Base-by-base conservation (phyloP, 2,329 filamentous ascomycete species). In the Dactylellina drechsleri region DNA sequence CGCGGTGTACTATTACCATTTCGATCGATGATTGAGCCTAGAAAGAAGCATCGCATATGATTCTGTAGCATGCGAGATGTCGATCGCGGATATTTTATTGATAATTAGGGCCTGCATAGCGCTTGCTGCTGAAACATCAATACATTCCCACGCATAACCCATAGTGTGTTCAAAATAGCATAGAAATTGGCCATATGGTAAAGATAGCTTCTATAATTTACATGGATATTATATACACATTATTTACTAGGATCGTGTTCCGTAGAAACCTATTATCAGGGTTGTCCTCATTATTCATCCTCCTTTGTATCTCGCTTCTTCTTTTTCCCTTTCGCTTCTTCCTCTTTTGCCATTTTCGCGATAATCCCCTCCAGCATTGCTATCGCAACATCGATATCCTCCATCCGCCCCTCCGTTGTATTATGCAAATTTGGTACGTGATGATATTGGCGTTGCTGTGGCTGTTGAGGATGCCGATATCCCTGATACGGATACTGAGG, bases 361-460 rank as follows among this genome's bases (percentile, higher is more conserved):
- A 74, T 74, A n/a, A 74, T 62, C 7, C 50, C 52, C 16, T 67
- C 62, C 12, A 74, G 20, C 3, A 67, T n/a, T 20, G 52, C 52
- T 23, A 74, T 28, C 12, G 62, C 70, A 5, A 43, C 36, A 31
- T 74, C 70, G 1, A 74, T 57, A 47, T 64, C 70, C 15, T 67
- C 58, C 62, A 74, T 74, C 31, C 53, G 49, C 6, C 57, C 45
- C 12, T 5, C 23, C 1, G 56, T 16, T 26, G 56, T 13, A 18
- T 50, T 64, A 7, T n/a, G 28, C 5, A 26, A 12, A 2, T 50
- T 47, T 15, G 16, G 13, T 2, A 20, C 5, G 47, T 52, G 28
- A 28, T 58, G 47, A 10, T 66, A 58, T 8, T 36, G n/a, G 10
- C 53, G 36, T 8, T 59, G 54, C 45, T 67, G 64, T n/a, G 36